phyloP scores from a whole-genome alignment of 805 yeast species.

The Isabelozyma pseudorhagii region DNA sequence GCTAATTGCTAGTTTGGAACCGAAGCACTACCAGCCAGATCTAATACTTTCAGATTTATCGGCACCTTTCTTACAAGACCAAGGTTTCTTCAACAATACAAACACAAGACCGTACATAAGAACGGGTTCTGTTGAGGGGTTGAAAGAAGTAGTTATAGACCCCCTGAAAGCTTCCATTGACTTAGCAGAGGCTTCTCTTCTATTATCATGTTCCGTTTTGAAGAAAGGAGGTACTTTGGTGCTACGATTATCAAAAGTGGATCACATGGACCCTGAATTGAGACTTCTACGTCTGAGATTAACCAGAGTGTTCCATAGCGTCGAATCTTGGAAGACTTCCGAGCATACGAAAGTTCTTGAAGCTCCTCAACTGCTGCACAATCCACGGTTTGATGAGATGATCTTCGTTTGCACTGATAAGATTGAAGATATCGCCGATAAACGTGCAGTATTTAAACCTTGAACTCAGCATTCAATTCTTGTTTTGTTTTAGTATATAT shows the following conservation, averaged over 20 bases:
- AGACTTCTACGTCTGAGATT: slow-evolving; percentile 20
- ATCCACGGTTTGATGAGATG: slow-evolving; percentile 12
- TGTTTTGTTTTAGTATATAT: too few species aligned
- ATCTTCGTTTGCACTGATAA: slow-evolving; percentile 28
- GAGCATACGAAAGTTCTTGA: neutral
- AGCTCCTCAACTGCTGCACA: neutral
- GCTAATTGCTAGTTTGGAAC: neutral
- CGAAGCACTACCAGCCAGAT: slow-evolving; percentile 28
- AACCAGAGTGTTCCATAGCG: slow-evolving; percentile 21
- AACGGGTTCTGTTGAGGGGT: slow-evolving; percentile 18
- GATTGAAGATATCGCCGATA: slow-evolving; percentile 8
- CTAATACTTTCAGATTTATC: slow-evolving; percentile 35
- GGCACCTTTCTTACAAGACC: slow-evolving; percentile 29
- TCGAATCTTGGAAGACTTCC: slow-evolving; percentile 13
- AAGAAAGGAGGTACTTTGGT: slow-evolving; percentile 29
- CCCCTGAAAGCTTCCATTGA: slow-evolving; percentile 31
- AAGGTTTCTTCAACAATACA: slow-evolving; percentile 38
- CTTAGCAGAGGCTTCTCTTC: slow-evolving; percentile 38
- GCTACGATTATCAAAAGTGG: slow-evolving; percentile 22
- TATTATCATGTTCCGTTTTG: slow-evolving; percentile 26
- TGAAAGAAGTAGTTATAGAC: slow-evolving; percentile 21
- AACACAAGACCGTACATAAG: slow-evolving; percentile 32
- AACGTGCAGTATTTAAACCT: neutral
- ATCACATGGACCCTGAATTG: slow-evolving; percentile 26
- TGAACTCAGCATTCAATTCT: neutral